Conservation (phyloP, 805 yeast genomes). For the Candida ovalis region DNA sequence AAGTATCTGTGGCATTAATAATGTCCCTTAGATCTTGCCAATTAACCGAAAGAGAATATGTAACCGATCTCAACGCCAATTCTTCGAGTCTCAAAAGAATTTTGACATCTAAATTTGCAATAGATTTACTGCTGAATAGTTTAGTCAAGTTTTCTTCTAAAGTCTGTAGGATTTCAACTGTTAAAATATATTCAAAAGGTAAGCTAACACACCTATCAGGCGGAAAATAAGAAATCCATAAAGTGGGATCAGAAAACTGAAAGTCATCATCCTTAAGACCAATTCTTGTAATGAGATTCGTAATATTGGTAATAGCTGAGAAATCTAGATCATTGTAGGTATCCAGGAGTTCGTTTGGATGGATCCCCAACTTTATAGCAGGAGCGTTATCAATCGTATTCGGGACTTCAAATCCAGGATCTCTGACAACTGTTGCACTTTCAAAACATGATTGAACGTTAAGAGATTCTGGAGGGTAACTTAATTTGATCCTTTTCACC, state of each 20-base stretch:
- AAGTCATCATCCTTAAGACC: conserved; percentile 26
- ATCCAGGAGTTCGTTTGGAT: not conserved
- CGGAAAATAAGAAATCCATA: conserved; percentile 8
- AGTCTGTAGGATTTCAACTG: conserved; percentile 13
- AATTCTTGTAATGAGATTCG: conserved; percentile 10
- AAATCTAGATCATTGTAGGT: not conserved
- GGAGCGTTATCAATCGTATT: too few relatives aligned
- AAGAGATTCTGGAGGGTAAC: conserved; percentile 4
- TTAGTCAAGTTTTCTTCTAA: conserved; percentile 23
- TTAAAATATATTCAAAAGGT: conserved; percentile 21
- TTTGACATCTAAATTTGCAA: conserved; percentile 20
- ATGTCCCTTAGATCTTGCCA: conserved; percentile 20
- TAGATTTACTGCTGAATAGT: conserved; percentile 15
- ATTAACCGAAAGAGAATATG: conserved; percentile 15
- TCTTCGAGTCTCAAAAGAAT: conserved; percentile 31
- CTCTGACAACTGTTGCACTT: too few relatives aligned
- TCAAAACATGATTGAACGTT: not conserved
- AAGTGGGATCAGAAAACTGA: conserved; percentile 6
- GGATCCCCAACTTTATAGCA: too few relatives aligned
- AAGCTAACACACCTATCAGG: conserved; percentile 16
- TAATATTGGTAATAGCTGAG: conserved; percentile 1
- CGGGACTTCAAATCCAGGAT: not conserved
- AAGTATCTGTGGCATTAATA: conserved; percentile 1
- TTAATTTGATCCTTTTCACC: conserved; percentile 25
- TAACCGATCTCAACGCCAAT: conserved; percentile 29